Evolutionary conservation across 2,329 filamentous ascomycete species (phyloP), one percentile per base, ranked within the genome.

Genomic region (Polytolypa hystricis): DNA sequence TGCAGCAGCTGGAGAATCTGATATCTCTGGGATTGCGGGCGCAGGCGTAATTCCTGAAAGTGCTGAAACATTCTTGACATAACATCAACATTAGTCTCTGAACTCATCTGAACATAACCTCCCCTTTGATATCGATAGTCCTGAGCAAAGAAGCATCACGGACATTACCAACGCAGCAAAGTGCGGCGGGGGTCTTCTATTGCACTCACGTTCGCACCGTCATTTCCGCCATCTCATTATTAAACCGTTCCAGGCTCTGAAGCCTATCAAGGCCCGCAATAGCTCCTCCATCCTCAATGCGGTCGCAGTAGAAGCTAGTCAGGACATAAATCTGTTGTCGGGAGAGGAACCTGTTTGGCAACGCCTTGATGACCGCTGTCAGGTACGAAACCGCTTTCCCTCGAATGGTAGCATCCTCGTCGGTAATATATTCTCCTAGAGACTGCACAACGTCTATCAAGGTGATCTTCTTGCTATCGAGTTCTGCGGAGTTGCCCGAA

Each of bases 391-490:
- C 58, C 51, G 73, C 70, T 56, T 77, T 78, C n/a, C 69, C 68
- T 26, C 77, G 66, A 29, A 73, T 62, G 10, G 67, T 64, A 15
- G 65, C 64, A 58, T 81, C 74, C 48, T 79, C 74, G 53, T 77
- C 73, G 46, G 79, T 80, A 50, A 81, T 69, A 47, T 79, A 81
- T 53, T 79, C 74, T 14, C 74, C 73, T 20, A 81, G 62, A 30
- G 73, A 74, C 50, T 78, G 73, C 37, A 81, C 71, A 33, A 80
- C 58, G 37, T 71, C 69, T 38, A 81, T 65, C 21, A 81, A 62
- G 47, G 73, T 78, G 35, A 72, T 62, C 47, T 78, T 64, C 45
- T 72, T 75, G 47, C 57, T 64, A 51, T 77, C 69, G 42, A 81
- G 62, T 54, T 70, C 73, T 78, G 34, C 15, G 37, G 31, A 42